A percentile compares a stretch with the other conserved stretches of the same genome.
Evolutionary conservation across 169 alveolate genomes (phyloP).

Genomic region (Cryptosporidium felis): DNA sequence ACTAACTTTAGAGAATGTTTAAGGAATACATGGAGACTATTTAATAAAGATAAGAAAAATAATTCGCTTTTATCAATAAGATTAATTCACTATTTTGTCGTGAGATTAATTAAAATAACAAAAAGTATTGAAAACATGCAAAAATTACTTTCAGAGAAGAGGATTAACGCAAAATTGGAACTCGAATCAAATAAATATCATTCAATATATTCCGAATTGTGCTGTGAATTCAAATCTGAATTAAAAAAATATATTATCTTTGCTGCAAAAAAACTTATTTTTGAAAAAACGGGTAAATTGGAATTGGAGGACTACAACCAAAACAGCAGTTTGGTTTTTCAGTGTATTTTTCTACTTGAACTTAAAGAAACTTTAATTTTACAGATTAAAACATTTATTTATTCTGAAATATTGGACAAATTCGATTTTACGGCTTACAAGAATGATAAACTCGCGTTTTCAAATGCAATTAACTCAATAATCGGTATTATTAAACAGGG

Average conservation of each 20-base stretch:
- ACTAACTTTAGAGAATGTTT: neutral
- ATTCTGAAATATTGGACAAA: neutral
- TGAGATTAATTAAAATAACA: neutral
- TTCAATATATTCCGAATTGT: neutral
- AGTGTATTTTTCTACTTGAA: constrained; percentile 19
- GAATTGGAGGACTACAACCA: constrained; percentile 1
- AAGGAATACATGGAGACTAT: neutral
- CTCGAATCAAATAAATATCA: neutral
- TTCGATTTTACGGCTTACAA: neutral
- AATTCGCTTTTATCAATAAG: constrained; percentile 7
- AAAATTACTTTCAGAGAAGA: neutral
- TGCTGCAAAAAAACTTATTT: constrained; percentile 7
- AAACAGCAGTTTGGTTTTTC: neutral
- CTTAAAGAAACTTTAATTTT: constrained; percentile 11
- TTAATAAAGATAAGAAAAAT: neutral
- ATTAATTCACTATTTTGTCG: constrained; percentile 14
- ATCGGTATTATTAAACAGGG: neutral
- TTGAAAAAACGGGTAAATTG: neutral
- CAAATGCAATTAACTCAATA: constrained; percentile 1
- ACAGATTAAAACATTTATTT: neutral
- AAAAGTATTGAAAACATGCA: neutral
- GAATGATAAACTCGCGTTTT: constrained; percentile 39
- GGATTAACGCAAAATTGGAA: neutral
- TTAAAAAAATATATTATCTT: neutral
- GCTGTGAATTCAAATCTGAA: constrained; percentile 20